Evolutionary conservation across 2,329 filamentous ascomycete species (phyloP).

Genomic region (Colletotrichum cereale): DNA sequence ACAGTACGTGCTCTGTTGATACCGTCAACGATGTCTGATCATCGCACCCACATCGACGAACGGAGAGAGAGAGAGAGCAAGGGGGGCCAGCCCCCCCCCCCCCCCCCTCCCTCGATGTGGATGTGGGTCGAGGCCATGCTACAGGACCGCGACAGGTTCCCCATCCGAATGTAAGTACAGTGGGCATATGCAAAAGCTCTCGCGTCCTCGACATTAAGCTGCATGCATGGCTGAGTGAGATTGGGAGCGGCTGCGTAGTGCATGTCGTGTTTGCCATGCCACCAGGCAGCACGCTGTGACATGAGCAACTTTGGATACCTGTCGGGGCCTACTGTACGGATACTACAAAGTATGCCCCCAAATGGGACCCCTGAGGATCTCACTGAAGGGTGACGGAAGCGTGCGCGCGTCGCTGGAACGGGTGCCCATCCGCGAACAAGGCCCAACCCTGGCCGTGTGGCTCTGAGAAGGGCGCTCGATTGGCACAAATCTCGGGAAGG

Average conservation of each 20-base stretch:
- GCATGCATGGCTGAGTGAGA: conserved; percentile 11
- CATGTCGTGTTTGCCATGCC: background rate
- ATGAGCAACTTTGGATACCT: background rate
- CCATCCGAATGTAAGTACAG: background rate
- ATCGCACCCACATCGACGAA: conserved; percentile 27
- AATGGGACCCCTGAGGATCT: conserved; percentile 27
- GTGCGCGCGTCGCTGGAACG: conserved; percentile 35
- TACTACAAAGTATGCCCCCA: too few relatives aligned
- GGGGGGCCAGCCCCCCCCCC: background rate
- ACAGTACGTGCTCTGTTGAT: conserved; percentile 7
- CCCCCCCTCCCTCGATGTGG: too few relatives aligned
- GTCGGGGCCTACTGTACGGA: background rate
- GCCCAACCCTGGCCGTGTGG: conserved; percentile 32
- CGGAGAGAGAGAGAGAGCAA: background rate
- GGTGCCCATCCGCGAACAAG: conserved; percentile 23
- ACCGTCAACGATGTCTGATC: conserved; percentile 37
- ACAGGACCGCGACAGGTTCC: conserved; percentile 14
- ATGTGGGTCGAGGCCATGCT: conserved; percentile 25
- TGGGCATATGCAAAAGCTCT: background rate
- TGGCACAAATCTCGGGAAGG: conserved; percentile 32
- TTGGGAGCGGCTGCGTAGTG: background rate
- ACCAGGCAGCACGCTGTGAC: background rate
- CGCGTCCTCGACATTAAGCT: background rate
- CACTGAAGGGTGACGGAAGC: conserved; percentile 33
- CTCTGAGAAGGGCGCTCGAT: conserved; percentile 22